Evolutionary conservation across 768 basidiomycete species (phyloP).

Genomic region (Harrya chromipes): DNA sequence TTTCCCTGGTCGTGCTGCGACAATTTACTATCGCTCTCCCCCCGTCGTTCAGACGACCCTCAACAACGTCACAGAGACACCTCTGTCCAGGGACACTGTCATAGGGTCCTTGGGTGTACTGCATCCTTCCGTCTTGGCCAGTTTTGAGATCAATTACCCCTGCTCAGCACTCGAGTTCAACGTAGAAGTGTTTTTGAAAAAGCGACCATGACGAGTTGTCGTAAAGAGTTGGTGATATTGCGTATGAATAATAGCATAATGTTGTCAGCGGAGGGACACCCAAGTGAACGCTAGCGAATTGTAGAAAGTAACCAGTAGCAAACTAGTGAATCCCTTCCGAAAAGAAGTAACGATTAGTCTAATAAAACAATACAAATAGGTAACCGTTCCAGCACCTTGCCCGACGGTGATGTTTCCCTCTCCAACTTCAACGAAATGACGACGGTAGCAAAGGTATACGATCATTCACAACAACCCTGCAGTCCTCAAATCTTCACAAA

Average conservation of each 20-base stretch:
- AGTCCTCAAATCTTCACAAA: conserved; percentile 57
- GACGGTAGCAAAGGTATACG: conserved; percentile 3
- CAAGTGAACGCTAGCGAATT: neutral
- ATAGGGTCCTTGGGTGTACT: conserved; percentile 93
- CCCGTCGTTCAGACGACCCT: conserved; percentile 29
- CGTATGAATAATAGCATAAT: conserved; percentile 5
- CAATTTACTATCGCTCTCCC: conserved; percentile 77
- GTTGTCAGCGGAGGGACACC: neutral
- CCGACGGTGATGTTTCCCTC: neutral
- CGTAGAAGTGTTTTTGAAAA: conserved; percentile 90
- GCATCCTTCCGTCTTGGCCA: conserved; percentile 87
- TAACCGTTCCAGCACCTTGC: neutral
- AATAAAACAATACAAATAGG: conserved; percentile 16
- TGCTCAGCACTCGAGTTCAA: conserved; percentile 95
- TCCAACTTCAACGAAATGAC: conserved; percentile 1
- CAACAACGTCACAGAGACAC: conserved; percentile 47
- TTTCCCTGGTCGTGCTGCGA: conserved; percentile 94
- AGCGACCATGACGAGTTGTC: conserved; percentile 19
- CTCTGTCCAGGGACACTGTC: conserved; percentile 51
- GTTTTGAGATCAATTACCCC: conserved; percentile 92
- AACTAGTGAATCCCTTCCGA: conserved; percentile 7
- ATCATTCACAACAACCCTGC: conserved; percentile 57
- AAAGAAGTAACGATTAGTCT: conserved; percentile 19
- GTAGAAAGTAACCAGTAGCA: conserved; percentile 8
- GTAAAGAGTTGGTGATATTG: conserved; percentile 3